A percentile compares a stretch with the other conserved stretches of the same genome.
Conservation (phyloP, 305 asterid genomes). For the Plantago rigida region DNA sequence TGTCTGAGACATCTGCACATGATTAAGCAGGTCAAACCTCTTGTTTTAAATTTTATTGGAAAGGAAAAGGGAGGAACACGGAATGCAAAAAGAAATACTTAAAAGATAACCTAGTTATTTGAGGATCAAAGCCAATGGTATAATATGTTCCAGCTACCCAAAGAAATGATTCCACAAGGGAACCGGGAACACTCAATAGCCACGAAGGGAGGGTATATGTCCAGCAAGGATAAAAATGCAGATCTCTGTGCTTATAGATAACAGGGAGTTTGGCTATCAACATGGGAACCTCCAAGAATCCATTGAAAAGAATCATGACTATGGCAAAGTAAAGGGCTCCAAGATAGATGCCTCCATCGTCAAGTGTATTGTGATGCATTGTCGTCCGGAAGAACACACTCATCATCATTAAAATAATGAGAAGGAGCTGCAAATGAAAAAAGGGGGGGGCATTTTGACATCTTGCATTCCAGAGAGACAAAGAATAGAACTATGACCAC, state of each 20-base stretch:
- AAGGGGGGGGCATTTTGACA: constrained; percentile 10
- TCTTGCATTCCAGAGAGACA: constrained; percentile 15
- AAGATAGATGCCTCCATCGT: constrained; percentile 68
- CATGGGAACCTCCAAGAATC: constrained; percentile 77
- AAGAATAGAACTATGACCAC: background rate
- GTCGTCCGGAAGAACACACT: constrained; percentile 76
- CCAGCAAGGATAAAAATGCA: constrained; percentile 69
- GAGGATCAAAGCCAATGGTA: constrained; percentile 69
- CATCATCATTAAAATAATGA: constrained; percentile 52
- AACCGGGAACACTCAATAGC: constrained; percentile 58
- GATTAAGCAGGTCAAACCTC: constrained; percentile 24
- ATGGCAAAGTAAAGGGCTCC: constrained; percentile 71
- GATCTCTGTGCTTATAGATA: constrained; percentile 69
- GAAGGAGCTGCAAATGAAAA: constrained; percentile 44
- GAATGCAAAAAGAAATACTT: background rate
- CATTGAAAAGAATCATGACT: constrained; percentile 73
- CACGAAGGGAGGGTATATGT: constrained; percentile 62
- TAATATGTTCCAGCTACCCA: constrained; percentile 74
- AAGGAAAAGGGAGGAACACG: constrained; percentile 7
- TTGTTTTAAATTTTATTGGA: constrained; percentile 2
- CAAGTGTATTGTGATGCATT: constrained; percentile 54
- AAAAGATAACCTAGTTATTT: constrained; percentile 41
- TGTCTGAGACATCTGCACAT: constrained; percentile 50
- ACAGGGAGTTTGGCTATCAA: constrained; percentile 67
- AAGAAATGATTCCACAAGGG: constrained; percentile 54